These are phyloP conservation scores for Phycomyces nitens DNA, from an alignment of 192 early-diverging fungal species.

Conservation along the genomic window DNA sequence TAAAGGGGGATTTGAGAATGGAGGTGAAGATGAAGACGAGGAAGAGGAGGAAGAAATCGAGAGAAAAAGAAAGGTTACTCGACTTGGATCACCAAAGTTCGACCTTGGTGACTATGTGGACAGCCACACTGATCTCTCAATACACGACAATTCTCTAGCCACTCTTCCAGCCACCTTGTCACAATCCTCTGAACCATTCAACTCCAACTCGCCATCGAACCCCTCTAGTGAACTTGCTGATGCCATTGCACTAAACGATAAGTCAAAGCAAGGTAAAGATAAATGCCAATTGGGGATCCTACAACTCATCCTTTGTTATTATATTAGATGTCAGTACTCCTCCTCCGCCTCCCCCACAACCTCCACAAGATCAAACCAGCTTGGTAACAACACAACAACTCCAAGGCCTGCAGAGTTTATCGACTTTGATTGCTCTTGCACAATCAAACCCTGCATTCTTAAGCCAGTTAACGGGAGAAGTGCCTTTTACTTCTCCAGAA, in stretches of 20 bases:
- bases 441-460: conserved; percentile 19
- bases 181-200: conserved; percentile 6
- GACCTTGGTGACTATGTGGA: conserved; percentile 7
- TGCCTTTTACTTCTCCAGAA: conserved; percentile 6
- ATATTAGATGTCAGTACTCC: neutral
- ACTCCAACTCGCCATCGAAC: neutral
- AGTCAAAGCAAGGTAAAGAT: conserved; percentile 14
- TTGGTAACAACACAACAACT: conserved; percentile 16
- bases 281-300: neutral
- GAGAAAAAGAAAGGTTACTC: neutral
- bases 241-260: conserved; percentile 26
- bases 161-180: conserved; percentile 6
- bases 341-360: neutral
- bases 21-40: conserved; percentile 29
- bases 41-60: conserved; percentile 13
- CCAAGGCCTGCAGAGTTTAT: conserved; percentile 9
- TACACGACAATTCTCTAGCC: conserved; percentile 1
- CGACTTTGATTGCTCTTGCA: conserved; percentile 1
- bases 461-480: conserved; percentile 15
- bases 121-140: neutral
- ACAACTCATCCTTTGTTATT: too few species aligned
- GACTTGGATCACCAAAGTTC: conserved; percentile 12
- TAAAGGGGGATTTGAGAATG: conserved; percentile 15
- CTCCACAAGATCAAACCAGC: neutral
- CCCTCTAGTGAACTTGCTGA: conserved; percentile 14